Evolutionary conservation across 495 filamentous ascomycete species (phyloP).

Genomic region (Corynascus novoguineensis): DNA sequence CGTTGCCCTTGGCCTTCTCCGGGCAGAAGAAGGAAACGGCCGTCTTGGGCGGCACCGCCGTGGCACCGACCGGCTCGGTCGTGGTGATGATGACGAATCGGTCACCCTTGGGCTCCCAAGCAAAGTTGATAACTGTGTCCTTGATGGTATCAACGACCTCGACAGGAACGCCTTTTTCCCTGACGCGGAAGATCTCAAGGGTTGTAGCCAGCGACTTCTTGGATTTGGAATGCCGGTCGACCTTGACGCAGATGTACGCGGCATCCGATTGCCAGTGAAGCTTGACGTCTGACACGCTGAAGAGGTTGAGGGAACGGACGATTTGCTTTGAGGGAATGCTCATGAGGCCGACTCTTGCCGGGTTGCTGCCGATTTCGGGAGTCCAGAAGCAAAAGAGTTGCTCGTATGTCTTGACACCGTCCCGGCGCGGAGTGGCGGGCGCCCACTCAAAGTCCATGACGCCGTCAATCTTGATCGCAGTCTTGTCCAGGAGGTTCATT

Average conservation of each 20-base stretch:
- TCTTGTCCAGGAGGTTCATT: constrained; percentile 87
- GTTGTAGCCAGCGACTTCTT: constrained; percentile 97
- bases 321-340: constrained; percentile 89
- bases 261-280: constrained; percentile 95
- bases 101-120: constrained; percentile 96
- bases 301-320: constrained; percentile 88
- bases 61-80: constrained; percentile 69
- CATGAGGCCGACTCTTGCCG: constrained; percentile 96
- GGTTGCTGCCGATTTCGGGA: constrained; percentile 95
- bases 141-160: constrained; percentile 96
- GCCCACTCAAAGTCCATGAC: constrained; percentile 98
- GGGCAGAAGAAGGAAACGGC: constrained; percentile 93
- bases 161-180: constrained; percentile 94
- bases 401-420: constrained; percentile 82
- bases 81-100: constrained; percentile 97
- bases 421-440: constrained; percentile 69
- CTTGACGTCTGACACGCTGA: constrained; percentile 96
- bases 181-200: constrained; percentile 94
- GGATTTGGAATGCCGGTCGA: constrained; percentile 96
- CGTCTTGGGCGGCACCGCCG: constrained; percentile 86
- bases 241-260: constrained; percentile 93
- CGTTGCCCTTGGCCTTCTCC: constrained; percentile 75
- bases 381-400: constrained; percentile 98
- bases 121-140: constrained; percentile 97
- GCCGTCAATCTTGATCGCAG: constrained; percentile 88